phyloP scores from a whole-genome alignment of 345 rosid species.

The Leavenworthia alabamica region DNA sequence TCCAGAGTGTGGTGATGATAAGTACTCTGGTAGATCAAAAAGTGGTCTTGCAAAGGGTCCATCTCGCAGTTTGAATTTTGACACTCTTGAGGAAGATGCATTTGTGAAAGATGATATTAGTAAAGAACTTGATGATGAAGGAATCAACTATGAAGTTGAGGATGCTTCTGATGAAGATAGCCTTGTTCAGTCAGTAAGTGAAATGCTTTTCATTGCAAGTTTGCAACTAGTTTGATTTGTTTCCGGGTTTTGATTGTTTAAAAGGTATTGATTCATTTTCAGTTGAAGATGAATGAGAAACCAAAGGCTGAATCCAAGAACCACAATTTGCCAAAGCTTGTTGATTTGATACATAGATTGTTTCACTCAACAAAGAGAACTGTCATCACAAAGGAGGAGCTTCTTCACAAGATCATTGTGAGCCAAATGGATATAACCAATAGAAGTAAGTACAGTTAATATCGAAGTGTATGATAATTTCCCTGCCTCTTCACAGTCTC shows the following conservation, averaged over 20 bases:
- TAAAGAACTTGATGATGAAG: not conserved
- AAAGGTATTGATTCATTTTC: not conserved
- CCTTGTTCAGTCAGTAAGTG: conserved; percentile 60
- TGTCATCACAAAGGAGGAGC: conserved; percentile 69
- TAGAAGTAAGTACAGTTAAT: conserved; percentile 46
- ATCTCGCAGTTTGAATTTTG: conserved; percentile 56
- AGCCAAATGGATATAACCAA: conserved; percentile 50
- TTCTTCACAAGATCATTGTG: conserved; percentile 49
- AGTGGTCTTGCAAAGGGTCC: conserved; percentile 50
- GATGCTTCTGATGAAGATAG: conserved; percentile 29
- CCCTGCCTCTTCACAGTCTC: not conserved
- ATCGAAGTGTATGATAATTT: not conserved
- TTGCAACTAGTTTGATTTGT: too few species aligned
- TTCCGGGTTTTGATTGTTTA: not conserved
- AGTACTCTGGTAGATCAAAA: conserved; percentile 28
- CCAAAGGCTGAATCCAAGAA: conserved; percentile 46
- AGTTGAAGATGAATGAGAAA: conserved; percentile 51
- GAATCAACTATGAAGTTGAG: conserved; percentile 2
- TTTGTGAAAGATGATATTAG: not conserved
- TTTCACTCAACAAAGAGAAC: conserved; percentile 60
- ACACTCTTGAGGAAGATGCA: conserved; percentile 37
- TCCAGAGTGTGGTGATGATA: conserved; percentile 30
- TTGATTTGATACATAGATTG: conserved; percentile 48
- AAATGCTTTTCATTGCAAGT: too few species aligned
- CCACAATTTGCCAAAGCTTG: conserved; percentile 63